Conservation (phyloP, 2,329 filamentous ascomycete species). For the Emericellopsis cladophorae region DNA sequence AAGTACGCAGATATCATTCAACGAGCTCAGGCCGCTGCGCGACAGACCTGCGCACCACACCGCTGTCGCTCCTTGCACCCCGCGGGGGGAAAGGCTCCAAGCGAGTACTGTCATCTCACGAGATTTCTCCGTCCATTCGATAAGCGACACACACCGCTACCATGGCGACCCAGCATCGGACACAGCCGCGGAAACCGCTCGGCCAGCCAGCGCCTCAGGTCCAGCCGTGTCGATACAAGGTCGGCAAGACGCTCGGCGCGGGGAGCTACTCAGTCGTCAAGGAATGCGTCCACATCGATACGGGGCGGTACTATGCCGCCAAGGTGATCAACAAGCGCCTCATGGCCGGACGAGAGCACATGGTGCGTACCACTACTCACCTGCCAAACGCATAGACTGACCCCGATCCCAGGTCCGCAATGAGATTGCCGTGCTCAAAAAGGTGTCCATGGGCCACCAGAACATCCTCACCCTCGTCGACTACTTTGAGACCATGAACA, state of each 20-base stretch:
- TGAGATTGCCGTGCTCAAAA: slow-evolving; percentile 93
- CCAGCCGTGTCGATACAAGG: slow-evolving; percentile 96
- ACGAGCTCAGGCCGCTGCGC: too few species aligned
- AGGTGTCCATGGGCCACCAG: slow-evolving; percentile 97
- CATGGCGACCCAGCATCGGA: slow-evolving; percentile 7
- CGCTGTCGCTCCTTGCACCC: too few species aligned
- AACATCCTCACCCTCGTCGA: slow-evolving; percentile 97
- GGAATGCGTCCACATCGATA: slow-evolving; percentile 97
- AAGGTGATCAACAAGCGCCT: slow-evolving; percentile 99
- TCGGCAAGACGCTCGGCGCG: slow-evolving; percentile 91
- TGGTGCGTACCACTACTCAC: slow-evolving; percentile 45
- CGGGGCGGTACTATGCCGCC: slow-evolving; percentile 92
- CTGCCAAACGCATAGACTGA: neutral
- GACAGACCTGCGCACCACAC: too few species aligned
- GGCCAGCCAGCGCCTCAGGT: slow-evolving; percentile 42
- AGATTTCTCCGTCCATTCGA: too few species aligned
- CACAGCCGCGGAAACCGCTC: slow-evolving; percentile 7
- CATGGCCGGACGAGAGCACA: slow-evolving; percentile 95
- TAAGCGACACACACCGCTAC: too few species aligned
- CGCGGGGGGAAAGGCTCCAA: too few species aligned
- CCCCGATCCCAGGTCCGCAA: slow-evolving; percentile 61
- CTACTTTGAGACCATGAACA: slow-evolving; percentile 99
- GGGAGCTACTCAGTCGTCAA: slow-evolving; percentile 98
- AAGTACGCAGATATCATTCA: too few species aligned
- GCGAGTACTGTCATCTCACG: too few species aligned